Percentiles rank a stretch among this genome's conserved stretches.
These are phyloP conservation scores for Xylaria sp. DNA, from an alignment of 2,329 filamentous ascomycete genomes.

Conservation along the genomic window DNA sequence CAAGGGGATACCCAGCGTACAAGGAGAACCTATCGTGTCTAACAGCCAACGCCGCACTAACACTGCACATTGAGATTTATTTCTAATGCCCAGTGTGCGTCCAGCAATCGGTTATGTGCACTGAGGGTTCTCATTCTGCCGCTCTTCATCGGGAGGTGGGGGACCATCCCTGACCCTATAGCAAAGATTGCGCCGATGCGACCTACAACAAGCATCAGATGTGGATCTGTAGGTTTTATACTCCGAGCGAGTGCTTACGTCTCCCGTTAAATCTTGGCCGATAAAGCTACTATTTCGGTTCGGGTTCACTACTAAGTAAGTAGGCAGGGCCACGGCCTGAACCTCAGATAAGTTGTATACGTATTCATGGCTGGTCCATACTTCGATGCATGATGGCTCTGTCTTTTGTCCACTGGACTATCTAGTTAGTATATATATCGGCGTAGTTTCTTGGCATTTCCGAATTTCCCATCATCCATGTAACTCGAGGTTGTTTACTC, in stretches of 20 bases:
- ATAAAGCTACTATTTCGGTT: background rate
- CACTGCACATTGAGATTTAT: background rate
- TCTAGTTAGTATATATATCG: no score
- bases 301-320: background rate
- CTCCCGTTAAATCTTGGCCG: background rate
- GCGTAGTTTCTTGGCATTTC: background rate
- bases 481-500: background rate
- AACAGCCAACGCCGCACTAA: background rate
- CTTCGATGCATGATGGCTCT: background rate
- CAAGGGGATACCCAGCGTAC: background rate
- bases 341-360: background rate
- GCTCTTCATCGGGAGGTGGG: slow-evolving; percentile 3
- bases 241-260: background rate
- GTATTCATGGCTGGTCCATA: background rate
- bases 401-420: background rate
- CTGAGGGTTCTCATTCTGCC: background rate
- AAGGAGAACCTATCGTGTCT: background rate
- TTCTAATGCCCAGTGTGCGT: background rate
- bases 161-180: background rate
- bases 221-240: background rate
- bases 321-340: background rate
- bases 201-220: background rate
- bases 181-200: background rate
- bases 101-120: background rate
- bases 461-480: background rate